These are phyloP conservation scores for Globisporangium lucens DNA, from an alignment of 352 stramenopile species.

Conservation along the genomic window DNA sequence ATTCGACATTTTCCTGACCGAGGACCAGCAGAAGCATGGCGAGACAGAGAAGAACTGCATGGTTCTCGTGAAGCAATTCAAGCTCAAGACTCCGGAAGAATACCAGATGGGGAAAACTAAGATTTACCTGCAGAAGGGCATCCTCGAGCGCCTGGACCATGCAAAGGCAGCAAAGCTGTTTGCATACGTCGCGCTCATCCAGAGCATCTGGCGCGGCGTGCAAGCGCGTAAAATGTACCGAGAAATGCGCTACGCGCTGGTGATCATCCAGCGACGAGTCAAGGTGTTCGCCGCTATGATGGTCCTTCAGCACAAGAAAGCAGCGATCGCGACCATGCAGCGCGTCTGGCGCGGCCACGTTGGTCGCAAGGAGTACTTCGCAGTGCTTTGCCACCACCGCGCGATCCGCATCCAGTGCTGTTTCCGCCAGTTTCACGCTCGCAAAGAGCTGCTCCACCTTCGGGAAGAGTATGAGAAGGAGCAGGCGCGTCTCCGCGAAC, in stretches of 20 bases:
- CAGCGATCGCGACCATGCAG: constrained; percentile 22
- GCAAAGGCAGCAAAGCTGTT: constrained; percentile 67
- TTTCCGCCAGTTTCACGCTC: constrained; percentile 33
- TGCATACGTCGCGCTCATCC: constrained; percentile 54
- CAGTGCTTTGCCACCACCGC: constrained; percentile 33
- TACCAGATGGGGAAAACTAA: constrained; percentile 83
- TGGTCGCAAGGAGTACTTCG: constrained; percentile 35
- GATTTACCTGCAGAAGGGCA: constrained; percentile 85
- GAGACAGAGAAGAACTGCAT: constrained; percentile 40
- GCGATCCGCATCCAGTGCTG: constrained; percentile 52
- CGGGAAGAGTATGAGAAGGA: constrained; percentile 28
- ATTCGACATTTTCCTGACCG: constrained; percentile 66
- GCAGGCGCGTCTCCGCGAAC: constrained; percentile 29
- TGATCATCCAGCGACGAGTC: constrained; percentile 42
- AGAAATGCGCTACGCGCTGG: constrained; percentile 31
- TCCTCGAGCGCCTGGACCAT: constrained; percentile 69
- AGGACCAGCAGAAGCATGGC: constrained; percentile 27
- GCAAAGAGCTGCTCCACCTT: constrained; percentile 28
- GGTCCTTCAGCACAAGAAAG: constrained; percentile 30
- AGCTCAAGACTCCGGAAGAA: constrained; percentile 56
- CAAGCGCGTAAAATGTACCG: constrained; percentile 31
- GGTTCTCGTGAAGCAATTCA: constrained; percentile 56
- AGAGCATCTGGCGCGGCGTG: constrained; percentile 59
- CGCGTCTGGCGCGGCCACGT: constrained; percentile 36
- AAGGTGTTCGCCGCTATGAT: constrained; percentile 45